phyloP scores from a whole-genome alignment of 805 yeast species.

The Cyberlindnera lachancei region DNA sequence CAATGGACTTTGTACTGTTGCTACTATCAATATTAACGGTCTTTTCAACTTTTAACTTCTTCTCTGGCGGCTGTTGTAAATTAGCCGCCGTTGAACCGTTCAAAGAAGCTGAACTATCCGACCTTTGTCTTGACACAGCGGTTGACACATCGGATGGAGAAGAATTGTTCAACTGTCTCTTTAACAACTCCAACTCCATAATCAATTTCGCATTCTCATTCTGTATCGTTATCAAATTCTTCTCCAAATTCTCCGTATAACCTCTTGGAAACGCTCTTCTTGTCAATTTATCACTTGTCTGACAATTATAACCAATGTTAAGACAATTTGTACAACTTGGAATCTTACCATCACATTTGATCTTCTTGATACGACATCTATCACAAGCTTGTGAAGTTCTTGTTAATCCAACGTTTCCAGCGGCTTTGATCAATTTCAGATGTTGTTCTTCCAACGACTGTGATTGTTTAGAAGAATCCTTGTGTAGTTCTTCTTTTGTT shows the following conservation, averaged over 20 bases:
- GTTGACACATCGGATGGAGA: neutral
- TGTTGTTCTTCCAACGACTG: constrained; percentile 1
- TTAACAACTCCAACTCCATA: constrained; percentile 26
- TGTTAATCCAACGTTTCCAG: constrained; percentile 20
- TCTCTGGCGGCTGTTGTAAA: neutral
- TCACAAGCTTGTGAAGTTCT: constrained; percentile 78
- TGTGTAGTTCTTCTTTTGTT: too few relatives aligned
- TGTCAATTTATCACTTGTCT: constrained; percentile 65
- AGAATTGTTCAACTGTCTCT: constrained; percentile 2
- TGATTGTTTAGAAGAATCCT: too few relatives aligned
- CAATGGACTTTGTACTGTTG: neutral
- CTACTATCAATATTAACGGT: neutral
- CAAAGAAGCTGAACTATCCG: neutral
- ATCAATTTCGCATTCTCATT: constrained; percentile 39
- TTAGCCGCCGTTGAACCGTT: neutral
- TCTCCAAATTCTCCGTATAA: constrained; percentile 68
- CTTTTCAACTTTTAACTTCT: too few relatives aligned
- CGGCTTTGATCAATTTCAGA: constrained; percentile 21
- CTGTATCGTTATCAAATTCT: constrained; percentile 52
- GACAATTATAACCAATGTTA: constrained; percentile 59
- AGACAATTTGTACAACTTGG: constrained; percentile 64
- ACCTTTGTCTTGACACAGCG: too few relatives aligned
- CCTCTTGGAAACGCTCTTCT: constrained; percentile 78
- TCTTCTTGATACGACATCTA: constrained; percentile 68
- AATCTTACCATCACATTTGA: constrained; percentile 64